phyloP scores from a whole-genome alignment of 306 rosid genomes.

The Prunus campanulata region DNA sequence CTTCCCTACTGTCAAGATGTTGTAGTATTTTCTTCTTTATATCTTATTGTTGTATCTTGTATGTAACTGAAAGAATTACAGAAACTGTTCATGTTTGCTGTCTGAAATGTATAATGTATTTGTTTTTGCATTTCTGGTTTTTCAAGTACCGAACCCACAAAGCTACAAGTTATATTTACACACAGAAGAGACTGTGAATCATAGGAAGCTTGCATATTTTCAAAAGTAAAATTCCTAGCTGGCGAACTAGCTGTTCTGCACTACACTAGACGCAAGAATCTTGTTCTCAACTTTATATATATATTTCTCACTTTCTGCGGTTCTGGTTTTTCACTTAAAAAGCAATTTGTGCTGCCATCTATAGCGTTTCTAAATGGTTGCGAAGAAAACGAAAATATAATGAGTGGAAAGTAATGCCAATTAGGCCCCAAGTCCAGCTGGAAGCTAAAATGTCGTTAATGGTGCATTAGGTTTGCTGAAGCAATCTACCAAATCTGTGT shows the following conservation, averaged over 20 bases:
- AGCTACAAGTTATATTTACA: not conserved
- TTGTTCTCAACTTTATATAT: not conserved
- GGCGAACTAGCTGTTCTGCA: constrained; percentile 8
- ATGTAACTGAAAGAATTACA: constrained; percentile 20
- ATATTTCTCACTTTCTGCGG: not conserved
- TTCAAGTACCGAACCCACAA: not conserved
- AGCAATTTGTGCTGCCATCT: no score
- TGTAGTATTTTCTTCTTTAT: constrained; percentile 2
- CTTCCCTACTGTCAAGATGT: constrained; percentile 2
- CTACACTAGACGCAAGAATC: not conserved
- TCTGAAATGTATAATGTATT: not conserved
- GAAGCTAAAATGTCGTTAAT: not conserved
- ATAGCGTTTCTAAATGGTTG: no score
- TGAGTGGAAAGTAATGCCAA: no score
- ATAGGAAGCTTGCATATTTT: not conserved
- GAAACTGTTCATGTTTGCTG: constrained; percentile 7
- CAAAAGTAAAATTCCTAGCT: not conserved
- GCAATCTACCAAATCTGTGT: not conserved
- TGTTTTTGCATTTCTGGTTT: constrained; percentile 10
- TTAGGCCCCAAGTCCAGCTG: no score
- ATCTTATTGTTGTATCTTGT: constrained; percentile 9
- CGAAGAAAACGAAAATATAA: no score
- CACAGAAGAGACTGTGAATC: not conserved
- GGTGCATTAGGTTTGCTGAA: not conserved
- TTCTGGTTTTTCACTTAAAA: no score